Evolutionary conservation across 257 asterid species (phyloP).

Genomic region (Penstemon eatonii): DNA sequence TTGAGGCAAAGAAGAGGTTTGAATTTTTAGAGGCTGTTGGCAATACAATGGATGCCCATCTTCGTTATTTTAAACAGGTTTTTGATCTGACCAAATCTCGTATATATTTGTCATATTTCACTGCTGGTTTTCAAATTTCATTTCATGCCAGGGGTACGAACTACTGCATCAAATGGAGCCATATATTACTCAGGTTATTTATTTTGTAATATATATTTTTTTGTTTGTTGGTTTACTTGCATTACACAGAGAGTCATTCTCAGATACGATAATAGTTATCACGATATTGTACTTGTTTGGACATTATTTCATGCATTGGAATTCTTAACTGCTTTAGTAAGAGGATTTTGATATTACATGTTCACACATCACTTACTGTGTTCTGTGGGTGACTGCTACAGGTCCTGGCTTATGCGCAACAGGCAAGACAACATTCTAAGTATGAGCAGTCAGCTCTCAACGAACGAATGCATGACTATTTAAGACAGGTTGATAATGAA

Average conservation of each 20-base stretch:
- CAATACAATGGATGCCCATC: slow-evolving; percentile 86
- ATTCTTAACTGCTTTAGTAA: slow-evolving; percentile 4
- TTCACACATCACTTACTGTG: slow-evolving; percentile 1
- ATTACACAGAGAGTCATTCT: neutral
- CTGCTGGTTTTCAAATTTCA: slow-evolving; percentile 32
- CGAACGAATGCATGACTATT: slow-evolving; percentile 79
- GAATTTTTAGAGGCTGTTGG: slow-evolving; percentile 90
- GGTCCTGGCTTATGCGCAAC: slow-evolving; percentile 80
- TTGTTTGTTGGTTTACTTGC: neutral
- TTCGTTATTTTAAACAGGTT: slow-evolving; percentile 82
- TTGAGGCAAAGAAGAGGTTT: slow-evolving; percentile 89
- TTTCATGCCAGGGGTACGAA: slow-evolving; percentile 75
- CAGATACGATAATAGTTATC: neutral
- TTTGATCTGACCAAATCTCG: slow-evolving; percentile 20
- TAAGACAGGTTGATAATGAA: slow-evolving; percentile 63
- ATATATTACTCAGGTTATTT: slow-evolving; percentile 73
- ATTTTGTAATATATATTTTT: slow-evolving; percentile 2
- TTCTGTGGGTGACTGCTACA: slow-evolving; percentile 31
- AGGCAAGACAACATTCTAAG: slow-evolving; percentile 67
- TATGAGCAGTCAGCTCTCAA: slow-evolving; percentile 75
- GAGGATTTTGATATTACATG: slow-evolving; percentile 14
- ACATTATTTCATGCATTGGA: neutral
- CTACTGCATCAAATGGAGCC: slow-evolving; percentile 96
- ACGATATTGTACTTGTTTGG: neutral
- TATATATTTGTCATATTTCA: slow-evolving; percentile 5